These are phyloP conservation scores for Carpinus viminea DNA, from an alignment of 306 rosid species.

Conservation along the genomic window DNA sequence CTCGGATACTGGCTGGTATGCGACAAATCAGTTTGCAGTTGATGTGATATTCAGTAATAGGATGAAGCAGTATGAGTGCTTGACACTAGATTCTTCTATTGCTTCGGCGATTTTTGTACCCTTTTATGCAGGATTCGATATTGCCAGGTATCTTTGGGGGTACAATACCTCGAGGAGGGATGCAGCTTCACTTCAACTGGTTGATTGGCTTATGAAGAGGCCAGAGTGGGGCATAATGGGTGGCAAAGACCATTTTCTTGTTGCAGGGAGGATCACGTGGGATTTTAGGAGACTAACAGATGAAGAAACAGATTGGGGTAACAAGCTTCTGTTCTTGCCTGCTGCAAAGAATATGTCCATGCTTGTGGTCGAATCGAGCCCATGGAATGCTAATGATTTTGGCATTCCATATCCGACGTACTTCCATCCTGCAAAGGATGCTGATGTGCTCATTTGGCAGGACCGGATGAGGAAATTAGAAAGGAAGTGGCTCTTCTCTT, in stretches of 20 bases:
- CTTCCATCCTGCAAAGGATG: conserved; percentile 95
- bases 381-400: conserved; percentile 98
- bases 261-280: conserved; percentile 96
- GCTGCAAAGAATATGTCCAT: conserved; percentile 98
- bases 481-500: conserved; percentile 86
- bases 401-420: conserved; percentile 97
- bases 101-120: conserved; percentile 95
- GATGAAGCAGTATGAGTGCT: conserved; percentile 95
- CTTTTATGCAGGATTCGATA: conserved; percentile 94
- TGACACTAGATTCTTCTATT: conserved; percentile 81
- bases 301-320: conserved; percentile 82
- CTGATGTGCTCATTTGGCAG: conserved; percentile 66
- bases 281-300: conserved; percentile 86
- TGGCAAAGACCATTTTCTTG: conserved; percentile 94
- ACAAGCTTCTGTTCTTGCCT: conserved; percentile 87
- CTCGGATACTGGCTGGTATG: conserved; percentile 81
- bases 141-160: conserved; percentile 94
- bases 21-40: conserved; percentile 92
- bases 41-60: conserved; percentile 89
- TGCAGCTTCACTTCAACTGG: conserved; percentile 88
- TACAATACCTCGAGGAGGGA: conserved; percentile 77
- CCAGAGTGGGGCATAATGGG: conserved; percentile 91
- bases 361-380: conserved; percentile 99
- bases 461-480: conserved; percentile 48
- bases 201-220: conserved; percentile 88